Evolutionary conservation across 768 basidiomycete genomes (phyloP), one percentile per base, ranked within the genome.

Genomic region (Psilocybe sp.): DNA sequence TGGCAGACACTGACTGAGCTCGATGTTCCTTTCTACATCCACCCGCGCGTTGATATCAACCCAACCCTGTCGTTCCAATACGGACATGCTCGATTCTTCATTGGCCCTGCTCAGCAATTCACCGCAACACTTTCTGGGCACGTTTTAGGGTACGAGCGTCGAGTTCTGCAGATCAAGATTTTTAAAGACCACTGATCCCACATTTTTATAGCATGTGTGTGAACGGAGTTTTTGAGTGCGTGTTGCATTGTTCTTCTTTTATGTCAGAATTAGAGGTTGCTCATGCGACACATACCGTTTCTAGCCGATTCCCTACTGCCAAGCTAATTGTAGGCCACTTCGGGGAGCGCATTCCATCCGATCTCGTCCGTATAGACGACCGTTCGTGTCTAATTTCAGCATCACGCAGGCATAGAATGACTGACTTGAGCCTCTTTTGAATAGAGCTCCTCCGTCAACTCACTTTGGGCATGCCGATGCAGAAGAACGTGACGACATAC

Each of bases 271-370:
- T 8, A 19, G 12, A 15, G 15, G 12, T 9, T 14, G 32, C n/a
- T n/a, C n/a, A n/a, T n/a, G n/a, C n/a, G n/a, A n/a, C n/a, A 40
- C 20, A 16, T n/a, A 8, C 20, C 19, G 4, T 12, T 16, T 11
- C 11, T 36, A 76, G 73, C 51, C 72, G 74, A 3, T 76, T 75
- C 50, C 73, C 74, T 0, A 65, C 66, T 9, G 48, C 70, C 23
- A 69, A 69, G 28, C 59, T 74, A 12, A 72, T 76, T 16, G 69
- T 75, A 13, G 74, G 72, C 1, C 74, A 76, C 57, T 51, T 76
- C n/a, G 73, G 73, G 9, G 73, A 75, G 54, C 65, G 73, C 12
- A 65, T 75, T 32, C 66, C 73, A 0, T 76, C 73, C 8, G 73
- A 76, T 51, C 59, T 76, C 1, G 56, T 62, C 45, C 67, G 74